Evolutionary conservation across 371 early-diverging fungal species (phyloP).

Genomic region (Entomophthora muscae): DNA sequence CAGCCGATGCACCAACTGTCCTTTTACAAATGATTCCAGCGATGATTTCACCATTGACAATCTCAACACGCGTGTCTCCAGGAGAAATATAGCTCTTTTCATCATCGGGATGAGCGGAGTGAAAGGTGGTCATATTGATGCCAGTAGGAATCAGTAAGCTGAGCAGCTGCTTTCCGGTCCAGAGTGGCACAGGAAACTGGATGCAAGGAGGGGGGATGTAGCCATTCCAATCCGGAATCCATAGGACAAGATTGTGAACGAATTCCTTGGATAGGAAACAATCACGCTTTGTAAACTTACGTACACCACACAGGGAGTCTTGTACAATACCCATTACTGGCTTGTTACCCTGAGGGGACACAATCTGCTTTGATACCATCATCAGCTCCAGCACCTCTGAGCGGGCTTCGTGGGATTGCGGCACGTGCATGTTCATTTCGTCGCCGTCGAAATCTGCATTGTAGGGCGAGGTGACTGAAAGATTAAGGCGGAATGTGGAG

Average conservation of each 20-base stretch:
- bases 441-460: slow-evolving; percentile 99
- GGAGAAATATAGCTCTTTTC: slow-evolving; percentile 65
- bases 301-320: slow-evolving; percentile 94
- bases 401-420: slow-evolving; percentile 88
- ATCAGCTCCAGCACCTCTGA: slow-evolving; percentile 94
- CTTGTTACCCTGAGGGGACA: slow-evolving; percentile 95
- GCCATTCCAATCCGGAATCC: slow-evolving; percentile 94
- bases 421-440: slow-evolving; percentile 99
- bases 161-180: slow-evolving; percentile 98
- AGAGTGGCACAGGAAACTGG: slow-evolving; percentile 87
- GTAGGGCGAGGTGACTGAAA: slow-evolving; percentile 98
- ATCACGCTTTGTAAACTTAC: slow-evolving; percentile 94
- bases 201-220: slow-evolving; percentile 88
- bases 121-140: slow-evolving; percentile 59
- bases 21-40: slow-evolving; percentile 96
- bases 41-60: slow-evolving; percentile 88
- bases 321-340: slow-evolving; percentile 99
- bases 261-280: slow-evolving; percentile 78
- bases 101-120: slow-evolving; percentile 68
- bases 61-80: slow-evolving; percentile 82
- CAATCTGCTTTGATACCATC: slow-evolving; percentile 96
- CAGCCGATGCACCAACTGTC: slow-evolving; percentile 86
- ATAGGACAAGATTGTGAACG: slow-evolving; percentile 90
- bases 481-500: slow-evolving; percentile 97
- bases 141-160: slow-evolving; percentile 86